These are phyloP conservation scores for Ilyonectria sp. DNA, from an alignment of 2,329 filamentous ascomycete genomes.

Conservation along the genomic window DNA sequence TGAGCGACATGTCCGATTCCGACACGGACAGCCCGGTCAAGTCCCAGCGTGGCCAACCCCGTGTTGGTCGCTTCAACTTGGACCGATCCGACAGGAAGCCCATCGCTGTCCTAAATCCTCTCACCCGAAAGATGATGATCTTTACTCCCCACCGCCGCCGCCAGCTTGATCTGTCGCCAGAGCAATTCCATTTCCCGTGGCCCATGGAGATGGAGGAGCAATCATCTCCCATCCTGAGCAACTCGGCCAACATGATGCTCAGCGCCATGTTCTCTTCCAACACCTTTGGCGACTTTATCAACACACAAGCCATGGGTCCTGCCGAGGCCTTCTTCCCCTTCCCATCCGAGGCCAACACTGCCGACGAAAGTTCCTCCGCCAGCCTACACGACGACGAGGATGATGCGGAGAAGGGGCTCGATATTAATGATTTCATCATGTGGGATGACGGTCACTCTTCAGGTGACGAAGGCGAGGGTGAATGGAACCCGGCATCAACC, in stretches of 20 bases:
- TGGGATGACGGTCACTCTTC: slow-evolving; percentile 73
- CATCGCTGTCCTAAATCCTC: slow-evolving; percentile 71
- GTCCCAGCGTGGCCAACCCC: slow-evolving; percentile 66
- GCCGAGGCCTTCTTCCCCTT: slow-evolving; percentile 84
- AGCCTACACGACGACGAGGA: slow-evolving; percentile 68
- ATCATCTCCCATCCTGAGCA: slow-evolving; percentile 72
- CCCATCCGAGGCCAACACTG: slow-evolving; percentile 70
- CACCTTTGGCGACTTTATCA: slow-evolving; percentile 70
- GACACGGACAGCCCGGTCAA: slow-evolving; percentile 65
- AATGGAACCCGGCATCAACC: slow-evolving; percentile 67
- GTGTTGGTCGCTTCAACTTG: slow-evolving; percentile 68
- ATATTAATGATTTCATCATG: slow-evolving; percentile 81
- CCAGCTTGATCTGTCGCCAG: slow-evolving; percentile 68
- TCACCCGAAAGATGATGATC: slow-evolving; percentile 74
- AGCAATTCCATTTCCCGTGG: slow-evolving; percentile 68
- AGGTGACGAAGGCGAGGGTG: slow-evolving; percentile 71
- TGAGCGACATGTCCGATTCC: slow-evolving; percentile 64
- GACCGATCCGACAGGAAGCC: slow-evolving; percentile 70
- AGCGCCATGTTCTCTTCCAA: slow-evolving; percentile 76
- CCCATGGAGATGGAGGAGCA: slow-evolving; percentile 57
- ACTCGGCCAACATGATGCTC: slow-evolving; percentile 84
- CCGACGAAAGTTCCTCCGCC: slow-evolving; percentile 62
- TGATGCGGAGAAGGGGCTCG: slow-evolving; percentile 75
- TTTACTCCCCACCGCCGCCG: slow-evolving; percentile 69
- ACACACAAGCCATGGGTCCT: slow-evolving; percentile 78